These are phyloP conservation scores for Craspedostauros australis DNA, from an alignment of 108 stramenopile species.

Conservation along the genomic window DNA sequence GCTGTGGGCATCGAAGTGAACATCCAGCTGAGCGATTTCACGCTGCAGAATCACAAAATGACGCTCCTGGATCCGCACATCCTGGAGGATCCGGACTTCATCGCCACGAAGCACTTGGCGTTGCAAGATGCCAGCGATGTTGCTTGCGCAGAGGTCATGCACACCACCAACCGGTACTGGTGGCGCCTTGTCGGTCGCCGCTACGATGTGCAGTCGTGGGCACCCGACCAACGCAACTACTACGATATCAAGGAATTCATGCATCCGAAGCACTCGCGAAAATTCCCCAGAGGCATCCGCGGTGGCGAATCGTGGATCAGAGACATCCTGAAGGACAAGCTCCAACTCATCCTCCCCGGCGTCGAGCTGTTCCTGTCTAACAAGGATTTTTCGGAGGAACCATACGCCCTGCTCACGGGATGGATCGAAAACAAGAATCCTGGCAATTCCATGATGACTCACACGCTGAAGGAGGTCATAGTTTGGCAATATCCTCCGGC, in stretches of 20 bases:
- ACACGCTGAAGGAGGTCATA: slow-evolving; percentile 94
- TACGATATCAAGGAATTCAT: slow-evolving; percentile 66
- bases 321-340: slow-evolving; percentile 81
- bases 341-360: slow-evolving; percentile 78
- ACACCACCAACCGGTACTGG: slow-evolving; percentile 92
- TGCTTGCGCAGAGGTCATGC: slow-evolving; percentile 96
- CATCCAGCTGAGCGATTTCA: slow-evolving; percentile 95
- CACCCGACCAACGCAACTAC: slow-evolving; percentile 85
- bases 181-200: slow-evolving; percentile 94
- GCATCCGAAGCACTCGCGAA: slow-evolving; percentile 59
- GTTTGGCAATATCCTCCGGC: slow-evolving; percentile 90
- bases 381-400: slow-evolving; percentile 73
- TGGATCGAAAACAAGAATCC: slow-evolving; percentile 78
- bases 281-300: slow-evolving; percentile 70
- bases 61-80: slow-evolving; percentile 87
- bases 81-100: slow-evolving; percentile 86
- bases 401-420: slow-evolving; percentile 82
- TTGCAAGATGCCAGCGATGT: slow-evolving; percentile 69
- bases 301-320: slow-evolving; percentile 86
- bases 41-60: slow-evolving; percentile 97
- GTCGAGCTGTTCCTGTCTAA: slow-evolving; percentile 83
- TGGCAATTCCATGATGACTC: slow-evolving; percentile 43
- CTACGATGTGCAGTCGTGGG: slow-evolving; percentile 95
- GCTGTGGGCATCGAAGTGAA: slow-evolving; percentile 96
- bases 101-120: slow-evolving; percentile 42